A percentile compares a stretch with the other conserved stretches of the same genome.
Conservation (phyloP, 345 rosid genomes). For the Laguncularia racemosa region DNA sequence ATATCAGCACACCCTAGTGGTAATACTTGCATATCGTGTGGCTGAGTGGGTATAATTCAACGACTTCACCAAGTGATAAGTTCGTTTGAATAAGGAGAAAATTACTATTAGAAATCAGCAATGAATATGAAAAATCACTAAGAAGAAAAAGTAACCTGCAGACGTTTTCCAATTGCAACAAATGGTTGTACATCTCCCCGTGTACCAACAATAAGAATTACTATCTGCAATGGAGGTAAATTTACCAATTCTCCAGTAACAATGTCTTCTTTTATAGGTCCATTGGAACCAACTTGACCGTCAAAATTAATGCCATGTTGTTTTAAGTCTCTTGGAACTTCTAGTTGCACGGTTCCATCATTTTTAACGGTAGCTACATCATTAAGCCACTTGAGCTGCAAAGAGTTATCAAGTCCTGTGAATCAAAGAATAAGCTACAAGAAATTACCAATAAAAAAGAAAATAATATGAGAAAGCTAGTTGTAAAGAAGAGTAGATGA, state of each 20-base stretch:
- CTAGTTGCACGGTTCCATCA: conserved; percentile 41
- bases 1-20: no score
- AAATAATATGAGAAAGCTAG: not conserved
- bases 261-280: conserved; percentile 21
- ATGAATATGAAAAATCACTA: no score
- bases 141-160: conserved; percentile 29
- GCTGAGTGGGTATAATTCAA: no score
- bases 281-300: conserved; percentile 18
- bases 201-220: conserved; percentile 60
- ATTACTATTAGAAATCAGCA: no score
- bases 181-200: conserved; percentile 71
- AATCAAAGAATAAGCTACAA: no score
- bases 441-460: no score
- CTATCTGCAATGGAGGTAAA: conserved; percentile 45
- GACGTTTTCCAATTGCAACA: conserved; percentile 53
- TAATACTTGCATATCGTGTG: no score
- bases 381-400: conserved; percentile 45
- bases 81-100: no score
- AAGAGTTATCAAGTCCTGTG: not conserved
- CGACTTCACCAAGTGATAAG: no score
- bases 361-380: conserved; percentile 30
- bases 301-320: conserved; percentile 22
- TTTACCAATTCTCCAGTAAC: conserved; percentile 8
- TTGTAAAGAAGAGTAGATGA: no score
- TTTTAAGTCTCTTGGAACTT: conserved; percentile 34